phyloP scores from a whole-genome alignment of 305 asterid genomes.

The Andrographis paniculata region DNA sequence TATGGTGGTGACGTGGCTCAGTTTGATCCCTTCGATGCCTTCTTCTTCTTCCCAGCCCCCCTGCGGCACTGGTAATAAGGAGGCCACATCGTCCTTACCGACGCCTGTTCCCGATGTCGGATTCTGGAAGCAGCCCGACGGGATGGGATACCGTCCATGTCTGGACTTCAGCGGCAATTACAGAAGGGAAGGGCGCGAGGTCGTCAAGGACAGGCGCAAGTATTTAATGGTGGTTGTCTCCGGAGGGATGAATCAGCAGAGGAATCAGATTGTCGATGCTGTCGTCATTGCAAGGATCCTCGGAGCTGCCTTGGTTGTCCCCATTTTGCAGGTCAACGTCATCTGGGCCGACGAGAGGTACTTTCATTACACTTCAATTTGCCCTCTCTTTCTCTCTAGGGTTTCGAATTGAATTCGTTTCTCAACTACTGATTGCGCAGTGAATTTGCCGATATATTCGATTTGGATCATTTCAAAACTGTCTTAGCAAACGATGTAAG shows the following conservation, averaged over 20 bases:
- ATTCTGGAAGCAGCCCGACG: constrained; percentile 57
- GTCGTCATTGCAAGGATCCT: constrained; percentile 44
- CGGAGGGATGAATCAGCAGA: constrained; percentile 93
- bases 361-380: constrained; percentile 10
- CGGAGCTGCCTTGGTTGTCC: constrained; percentile 83
- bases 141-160: constrained; percentile 79
- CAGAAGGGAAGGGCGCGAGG: constrained; percentile 27
- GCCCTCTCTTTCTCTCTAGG: constrained; percentile 5
- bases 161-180: constrained; percentile 61
- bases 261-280: constrained; percentile 59
- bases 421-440: constrained; percentile 34
- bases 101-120: constrained; percentile 15
- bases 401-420: background rate
- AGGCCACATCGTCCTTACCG: constrained; percentile 13
- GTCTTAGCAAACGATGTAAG: constrained; percentile 66
- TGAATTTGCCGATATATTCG: constrained; percentile 88
- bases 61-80: background rate
- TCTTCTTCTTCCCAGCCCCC: background rate
- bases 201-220: constrained; percentile 54
- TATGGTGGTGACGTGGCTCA: constrained; percentile 11
- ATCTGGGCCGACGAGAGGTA: constrained; percentile 98
- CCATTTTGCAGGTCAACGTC: constrained; percentile 78
- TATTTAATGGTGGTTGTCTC: constrained; percentile 84
- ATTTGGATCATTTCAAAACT: constrained; percentile 85
- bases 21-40: background rate